Evolutionary conservation across 1,139 yeast genomes (phyloP), one percentile per base, ranked within the genome.

Genomic region (Kodamaea sp.): DNA sequence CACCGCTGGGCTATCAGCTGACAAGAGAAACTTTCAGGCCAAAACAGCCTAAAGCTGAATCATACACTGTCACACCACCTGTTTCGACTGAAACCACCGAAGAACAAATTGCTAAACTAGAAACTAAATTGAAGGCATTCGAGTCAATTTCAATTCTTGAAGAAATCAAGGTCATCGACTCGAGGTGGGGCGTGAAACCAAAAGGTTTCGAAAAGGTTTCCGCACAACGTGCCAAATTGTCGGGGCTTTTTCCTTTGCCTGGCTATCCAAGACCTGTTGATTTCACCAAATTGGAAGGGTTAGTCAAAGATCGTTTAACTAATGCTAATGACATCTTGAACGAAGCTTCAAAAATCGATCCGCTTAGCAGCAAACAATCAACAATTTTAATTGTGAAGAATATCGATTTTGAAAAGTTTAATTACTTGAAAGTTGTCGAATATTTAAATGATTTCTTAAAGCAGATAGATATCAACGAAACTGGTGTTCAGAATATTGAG

Each of bases 241-340:
- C 90, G 1, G 96, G 96, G 0, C 60, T 85, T 4, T 89, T 87
- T 51, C 88, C 92, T 1, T 65, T 79, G 23, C 94, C 94, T 1
- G 92, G 92, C 2, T 73, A 75, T 37, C 79, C 84, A 0, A 69
- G 75, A 47, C 78, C 77, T 2, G 69, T 78, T 32, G 83, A 79
- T 51, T 70, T 70, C 32, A 72, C 79, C 5, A 75, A 75, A 45
- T 53, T 79, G 27, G 80, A 76, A 50, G 81, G 79, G 1, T 60
- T 70, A 9, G 58, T 67, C 25, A 65, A 64, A 38, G 67, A 64
- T 35, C 57, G 67, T 31, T 65, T 73, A 6, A 58, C 60, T 11
- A 68, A 67, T 41, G 70, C 75, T 7, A 64, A 67, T 30, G 71
- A 66, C 41, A 57, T 69, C 11, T 54, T 69, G 34, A 54, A 55